phyloP scores from a whole-genome alignment of 208 protist genomes.

The Leishmania mexicana region DNA sequence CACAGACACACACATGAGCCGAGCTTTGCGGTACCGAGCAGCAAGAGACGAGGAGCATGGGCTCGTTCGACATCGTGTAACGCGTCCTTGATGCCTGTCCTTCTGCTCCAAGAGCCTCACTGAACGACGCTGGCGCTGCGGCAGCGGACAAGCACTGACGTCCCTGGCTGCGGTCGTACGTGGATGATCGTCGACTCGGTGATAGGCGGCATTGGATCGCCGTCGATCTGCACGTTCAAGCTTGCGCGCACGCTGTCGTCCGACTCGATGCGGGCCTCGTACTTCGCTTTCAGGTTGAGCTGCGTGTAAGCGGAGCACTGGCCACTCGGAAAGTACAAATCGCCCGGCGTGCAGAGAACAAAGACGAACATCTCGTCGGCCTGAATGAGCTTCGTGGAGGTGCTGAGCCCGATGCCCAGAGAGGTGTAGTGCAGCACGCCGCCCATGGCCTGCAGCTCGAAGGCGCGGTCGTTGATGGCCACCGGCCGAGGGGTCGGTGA shows the following conservation, averaged over 20 bases:
- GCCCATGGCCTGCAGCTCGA: constrained; percentile 83
- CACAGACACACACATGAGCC: not conserved
- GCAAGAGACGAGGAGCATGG: not conserved
- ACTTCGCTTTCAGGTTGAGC: constrained; percentile 26
- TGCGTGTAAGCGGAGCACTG: constrained; percentile 36
- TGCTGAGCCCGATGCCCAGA: constrained; percentile 52
- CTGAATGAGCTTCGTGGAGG: constrained; percentile 67
- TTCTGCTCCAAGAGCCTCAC: not conserved
- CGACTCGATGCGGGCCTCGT: constrained; percentile 17
- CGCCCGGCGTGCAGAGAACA: constrained; percentile 75
- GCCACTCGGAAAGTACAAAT: constrained; percentile 37
- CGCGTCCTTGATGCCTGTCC: not conserved
- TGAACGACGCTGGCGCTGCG: constrained; percentile 55
- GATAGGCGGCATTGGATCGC: constrained; percentile 67
- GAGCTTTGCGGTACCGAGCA: not conserved
- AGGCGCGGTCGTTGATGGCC: constrained; percentile 71
- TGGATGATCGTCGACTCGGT: constrained; percentile 63
- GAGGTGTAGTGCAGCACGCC: constrained; percentile 67
- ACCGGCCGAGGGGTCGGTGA: constrained; percentile 29
- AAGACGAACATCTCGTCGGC: constrained; percentile 71
- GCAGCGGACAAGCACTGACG: constrained; percentile 64
- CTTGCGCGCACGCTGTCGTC: constrained; percentile 35
- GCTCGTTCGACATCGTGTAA: not conserved
- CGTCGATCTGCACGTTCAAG: constrained; percentile 78
- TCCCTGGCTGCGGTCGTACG: constrained; percentile 31